Evolutionary conservation across 805 yeast species (phyloP).

Genomic region (Wickerhamomyces canadensis): DNA sequence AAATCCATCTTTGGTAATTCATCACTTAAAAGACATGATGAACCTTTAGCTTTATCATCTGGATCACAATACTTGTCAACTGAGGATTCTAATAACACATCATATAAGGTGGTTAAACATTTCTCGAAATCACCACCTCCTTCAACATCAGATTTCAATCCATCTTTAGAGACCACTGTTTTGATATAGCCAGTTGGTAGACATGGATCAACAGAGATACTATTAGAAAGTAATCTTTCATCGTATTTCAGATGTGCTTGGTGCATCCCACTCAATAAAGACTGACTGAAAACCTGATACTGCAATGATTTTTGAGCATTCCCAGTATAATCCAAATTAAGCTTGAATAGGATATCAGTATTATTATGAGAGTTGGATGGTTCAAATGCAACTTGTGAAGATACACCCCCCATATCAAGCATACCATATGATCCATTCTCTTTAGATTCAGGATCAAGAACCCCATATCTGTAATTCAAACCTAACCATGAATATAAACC

Average conservation of each 20-base stretch:
- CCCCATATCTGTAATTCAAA: conserved; percentile 47
- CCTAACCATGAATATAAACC: conserved; percentile 68
- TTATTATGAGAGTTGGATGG: conserved; percentile 45
- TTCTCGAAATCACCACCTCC: conserved; percentile 48
- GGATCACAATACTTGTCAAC: conserved; percentile 20
- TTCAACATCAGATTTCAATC: conserved; percentile 24
- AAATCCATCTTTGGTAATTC: conserved; percentile 53
- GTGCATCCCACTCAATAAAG: conserved; percentile 57
- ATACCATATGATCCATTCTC: conserved; percentile 55
- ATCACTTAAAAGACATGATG: conserved; percentile 48
- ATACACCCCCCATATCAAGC: conserved; percentile 99
- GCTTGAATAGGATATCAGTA: conserved; percentile 37
- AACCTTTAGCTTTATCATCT: conserved; percentile 15
- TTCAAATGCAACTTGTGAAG: conserved; percentile 68
- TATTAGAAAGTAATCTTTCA: conserved; percentile 25
- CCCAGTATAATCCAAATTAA: conserved; percentile 35
- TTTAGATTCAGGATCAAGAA: conserved; percentile 29
- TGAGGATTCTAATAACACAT: conserved; percentile 30
- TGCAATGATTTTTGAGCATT: conserved; percentile 21
- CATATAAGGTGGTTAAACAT: conserved; percentile 44
- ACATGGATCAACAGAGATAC: conserved; percentile 45
- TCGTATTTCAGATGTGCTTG: conserved; percentile 48
- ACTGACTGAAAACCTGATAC: conserved; percentile 44
- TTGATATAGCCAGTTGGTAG: conserved; percentile 40
- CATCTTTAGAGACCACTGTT: conserved; percentile 10